Conservation (phyloP, 306 rosid genomes). For the Acacia acuminata region DNA sequence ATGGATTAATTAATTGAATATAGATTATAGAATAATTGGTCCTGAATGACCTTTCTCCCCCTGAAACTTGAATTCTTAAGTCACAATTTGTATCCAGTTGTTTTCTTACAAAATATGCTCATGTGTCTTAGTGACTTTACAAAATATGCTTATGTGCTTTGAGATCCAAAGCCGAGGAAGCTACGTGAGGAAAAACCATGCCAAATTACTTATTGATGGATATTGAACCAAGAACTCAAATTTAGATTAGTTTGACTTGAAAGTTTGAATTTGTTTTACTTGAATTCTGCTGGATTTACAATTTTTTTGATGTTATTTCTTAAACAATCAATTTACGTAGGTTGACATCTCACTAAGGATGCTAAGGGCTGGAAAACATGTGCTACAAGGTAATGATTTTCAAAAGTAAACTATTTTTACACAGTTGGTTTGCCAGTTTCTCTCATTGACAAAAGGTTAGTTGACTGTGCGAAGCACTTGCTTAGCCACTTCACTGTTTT, state of each 20-base stretch:
- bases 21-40: neutral
- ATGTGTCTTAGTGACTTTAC: neutral
- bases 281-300: constrained; percentile 4
- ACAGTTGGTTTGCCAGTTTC: constrained; percentile 20
- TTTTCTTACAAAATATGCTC: neutral
- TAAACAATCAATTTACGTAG: constrained; percentile 43
- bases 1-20: neutral
- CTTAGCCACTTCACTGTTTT: constrained; percentile 1
- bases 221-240: constrained; percentile 15
- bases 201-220: neutral
- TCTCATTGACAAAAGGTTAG: neutral
- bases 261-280: neutral
- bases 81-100: neutral
- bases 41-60: neutral
- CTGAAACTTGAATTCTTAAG: neutral
- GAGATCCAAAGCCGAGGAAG: neutral
- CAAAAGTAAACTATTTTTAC: neutral
- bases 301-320: constrained; percentile 2
- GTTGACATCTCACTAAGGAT: constrained; percentile 71
- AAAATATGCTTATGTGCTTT: neutral
- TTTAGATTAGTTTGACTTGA: neutral
- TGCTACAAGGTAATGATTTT: constrained; percentile 74
- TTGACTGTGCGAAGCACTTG: constrained; percentile 4
- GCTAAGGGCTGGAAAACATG: constrained; percentile 92
- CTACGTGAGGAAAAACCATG: neutral